phyloP scores from a whole-genome alignment of 2,329 filamentous ascomycete species.

The Fusarium globosum region DNA sequence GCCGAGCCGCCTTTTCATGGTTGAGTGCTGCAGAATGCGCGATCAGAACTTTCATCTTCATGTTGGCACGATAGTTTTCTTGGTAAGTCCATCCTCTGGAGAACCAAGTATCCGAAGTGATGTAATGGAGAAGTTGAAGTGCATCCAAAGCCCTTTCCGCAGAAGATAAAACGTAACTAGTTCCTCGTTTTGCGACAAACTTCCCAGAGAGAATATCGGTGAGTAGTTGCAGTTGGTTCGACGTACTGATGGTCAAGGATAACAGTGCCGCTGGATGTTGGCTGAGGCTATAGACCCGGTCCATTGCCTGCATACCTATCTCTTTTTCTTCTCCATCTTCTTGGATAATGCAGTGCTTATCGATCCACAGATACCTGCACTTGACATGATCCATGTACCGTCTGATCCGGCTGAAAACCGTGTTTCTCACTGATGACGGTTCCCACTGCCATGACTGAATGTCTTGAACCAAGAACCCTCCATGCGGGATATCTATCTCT shows the following conservation, averaged over 20 bases:
- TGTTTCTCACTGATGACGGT: not conserved
- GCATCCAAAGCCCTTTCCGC: not conserved
- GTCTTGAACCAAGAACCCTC: not conserved
- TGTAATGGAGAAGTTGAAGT: not conserved
- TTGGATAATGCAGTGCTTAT: not conserved
- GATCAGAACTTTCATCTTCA: not conserved
- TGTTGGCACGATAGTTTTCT: not conserved
- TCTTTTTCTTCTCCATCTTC: fast-evolving
- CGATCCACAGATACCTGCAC: not conserved
- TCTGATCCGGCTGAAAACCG: not conserved
- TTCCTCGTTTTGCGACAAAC: not conserved
- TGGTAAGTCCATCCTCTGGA: not conserved
- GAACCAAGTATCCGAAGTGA: not conserved
- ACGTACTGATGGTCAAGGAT: fast-evolving
- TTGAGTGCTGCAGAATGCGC: fast-evolving
- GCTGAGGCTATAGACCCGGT: not conserved
- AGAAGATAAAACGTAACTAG: fast-evolving
- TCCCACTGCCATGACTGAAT: fast-evolving
- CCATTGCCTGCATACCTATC: not conserved
- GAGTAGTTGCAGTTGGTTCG: fast-evolving
- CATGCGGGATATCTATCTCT: fast-evolving
- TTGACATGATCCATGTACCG: not conserved
- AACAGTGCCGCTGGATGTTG: not conserved
- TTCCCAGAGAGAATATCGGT: fast-evolving
- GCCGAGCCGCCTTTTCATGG: fast-evolving